Conservation (phyloP, 2,329 filamentous ascomycete species). For the Alternaria postmessia region DNA sequence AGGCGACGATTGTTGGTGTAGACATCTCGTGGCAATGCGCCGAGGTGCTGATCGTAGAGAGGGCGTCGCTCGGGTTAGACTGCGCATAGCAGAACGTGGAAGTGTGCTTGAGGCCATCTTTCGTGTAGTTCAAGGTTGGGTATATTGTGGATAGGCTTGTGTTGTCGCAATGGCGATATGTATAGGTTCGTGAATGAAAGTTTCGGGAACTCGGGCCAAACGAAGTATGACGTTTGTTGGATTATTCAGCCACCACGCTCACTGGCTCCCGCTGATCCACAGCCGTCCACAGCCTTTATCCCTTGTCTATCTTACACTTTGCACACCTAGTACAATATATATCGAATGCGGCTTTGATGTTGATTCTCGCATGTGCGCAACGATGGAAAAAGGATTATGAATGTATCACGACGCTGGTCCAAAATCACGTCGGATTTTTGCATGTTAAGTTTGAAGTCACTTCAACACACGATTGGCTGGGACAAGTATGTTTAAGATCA, state of each 20-base stretch:
- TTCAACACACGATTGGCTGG: too few relatives aligned
- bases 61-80: conserved; percentile 34
- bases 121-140: not conserved
- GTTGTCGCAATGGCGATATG: conserved; percentile 25
- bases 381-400: too few relatives aligned
- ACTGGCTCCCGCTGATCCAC: conserved; percentile 8
- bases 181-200: conserved; percentile 13
- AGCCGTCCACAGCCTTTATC: too few relatives aligned
- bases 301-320: not conserved
- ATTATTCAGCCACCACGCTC: conserved; percentile 15
- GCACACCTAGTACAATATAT: not conserved
- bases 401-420: not conserved
- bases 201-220: conserved; percentile 23
- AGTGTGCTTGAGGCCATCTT: conserved; percentile 41
- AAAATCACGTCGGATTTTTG: too few relatives aligned
- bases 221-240: conserved; percentile 32
- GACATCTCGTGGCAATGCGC: conserved; percentile 44
- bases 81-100: conserved; percentile 41
- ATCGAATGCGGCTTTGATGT: not conserved
- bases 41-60: conserved; percentile 31
- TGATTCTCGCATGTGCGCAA: not conserved
- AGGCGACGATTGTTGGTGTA: conserved; percentile 45
- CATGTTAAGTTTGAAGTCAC: too few relatives aligned
- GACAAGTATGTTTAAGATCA: not conserved
- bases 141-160: not conserved